Conservation (phyloP, 768 basidiomycete species). For the Suillus occidentalis region DNA sequence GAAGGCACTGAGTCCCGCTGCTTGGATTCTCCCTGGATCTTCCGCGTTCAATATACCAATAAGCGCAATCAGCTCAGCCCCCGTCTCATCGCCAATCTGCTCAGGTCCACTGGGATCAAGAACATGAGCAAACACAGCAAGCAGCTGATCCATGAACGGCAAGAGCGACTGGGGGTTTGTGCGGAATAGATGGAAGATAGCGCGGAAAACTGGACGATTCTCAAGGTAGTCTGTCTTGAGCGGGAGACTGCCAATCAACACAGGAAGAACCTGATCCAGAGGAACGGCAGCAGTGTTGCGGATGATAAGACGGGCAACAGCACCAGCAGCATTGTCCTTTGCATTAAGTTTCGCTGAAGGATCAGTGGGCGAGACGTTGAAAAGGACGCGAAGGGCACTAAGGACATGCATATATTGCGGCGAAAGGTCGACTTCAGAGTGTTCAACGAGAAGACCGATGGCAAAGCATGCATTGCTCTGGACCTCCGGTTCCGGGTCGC, state of each 20-base stretch:
- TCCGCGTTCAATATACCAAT: slow-evolving; percentile 70
- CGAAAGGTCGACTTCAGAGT: slow-evolving; percentile 78
- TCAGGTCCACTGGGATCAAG: slow-evolving; percentile 74
- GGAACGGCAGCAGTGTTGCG: slow-evolving; percentile 80
- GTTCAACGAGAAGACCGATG: slow-evolving; percentile 85
- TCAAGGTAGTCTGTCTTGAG: slow-evolving; percentile 87
- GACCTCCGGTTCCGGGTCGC: slow-evolving; percentile 88
- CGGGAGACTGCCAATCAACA: slow-evolving; percentile 80
- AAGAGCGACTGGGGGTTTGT: slow-evolving; percentile 68
- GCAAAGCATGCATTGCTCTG: slow-evolving; percentile 97
- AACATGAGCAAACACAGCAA: slow-evolving; percentile 78
- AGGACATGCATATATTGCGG: slow-evolving; percentile 81
- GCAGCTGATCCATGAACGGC: slow-evolving; percentile 75
- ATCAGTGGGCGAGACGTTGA: slow-evolving; percentile 62
- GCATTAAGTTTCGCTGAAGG: slow-evolving; percentile 75
- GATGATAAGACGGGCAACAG: slow-evolving; percentile 83
- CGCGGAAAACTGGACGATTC: slow-evolving; percentile 85
- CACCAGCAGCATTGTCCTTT: slow-evolving; percentile 95
- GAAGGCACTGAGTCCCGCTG: slow-evolving; percentile 65
- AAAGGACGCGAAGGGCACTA: slow-evolving; percentile 76
- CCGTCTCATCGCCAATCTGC: slow-evolving; percentile 79
- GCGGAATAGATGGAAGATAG: slow-evolving; percentile 85
- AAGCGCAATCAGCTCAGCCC: slow-evolving; percentile 73
- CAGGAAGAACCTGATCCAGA: slow-evolving; percentile 86
- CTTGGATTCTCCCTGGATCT: slow-evolving; percentile 77